Percentiles rank a stretch among this genome's conserved stretches.
Conservation (phyloP, 2,329 filamentous ascomycete genomes). For the Pseudogymnoascus sp. region DNA sequence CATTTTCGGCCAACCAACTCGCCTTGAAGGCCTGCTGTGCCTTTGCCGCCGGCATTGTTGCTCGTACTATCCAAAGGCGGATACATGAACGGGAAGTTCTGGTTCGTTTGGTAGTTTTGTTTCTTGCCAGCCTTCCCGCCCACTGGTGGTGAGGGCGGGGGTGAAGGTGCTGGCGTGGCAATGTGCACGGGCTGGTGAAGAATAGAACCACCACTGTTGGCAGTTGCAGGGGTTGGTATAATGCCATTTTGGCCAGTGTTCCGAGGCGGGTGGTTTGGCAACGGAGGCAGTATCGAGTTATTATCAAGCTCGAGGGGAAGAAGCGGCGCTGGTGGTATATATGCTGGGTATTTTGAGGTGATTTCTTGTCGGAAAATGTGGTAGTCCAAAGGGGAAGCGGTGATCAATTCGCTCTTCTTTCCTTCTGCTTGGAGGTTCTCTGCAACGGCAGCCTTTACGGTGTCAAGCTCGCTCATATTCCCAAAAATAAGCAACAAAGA, state of each 20-base stretch:
- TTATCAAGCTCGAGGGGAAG: constrained; percentile 86
- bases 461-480: constrained; percentile 63
- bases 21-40: constrained; percentile 72
- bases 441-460: constrained; percentile 65
- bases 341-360: constrained; percentile 94
- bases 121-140: constrained; percentile 95
- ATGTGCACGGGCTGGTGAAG: constrained; percentile 96
- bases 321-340: constrained; percentile 76
- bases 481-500: constrained; percentile 80
- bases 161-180: constrained; percentile 93
- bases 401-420: constrained; percentile 66
- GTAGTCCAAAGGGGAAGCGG: constrained; percentile 90
- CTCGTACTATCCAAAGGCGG: constrained; percentile 83
- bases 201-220: constrained; percentile 65
- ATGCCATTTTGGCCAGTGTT: constrained; percentile 55
- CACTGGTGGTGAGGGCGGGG: constrained; percentile 78
- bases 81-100: constrained; percentile 97
- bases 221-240: constrained; percentile 46
- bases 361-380: constrained; percentile 95
- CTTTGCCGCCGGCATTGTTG: constrained; percentile 86
- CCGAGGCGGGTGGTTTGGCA: constrained; percentile 66
- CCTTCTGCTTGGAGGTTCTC: constrained; percentile 53
- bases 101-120: constrained; percentile 98
- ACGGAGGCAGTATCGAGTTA: constrained; percentile 79
- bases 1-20: constrained; percentile 74